Base-by-base conservation (phyloP, 2,329 filamentous ascomycete species). In the Cryphonectria japonica region DNA sequence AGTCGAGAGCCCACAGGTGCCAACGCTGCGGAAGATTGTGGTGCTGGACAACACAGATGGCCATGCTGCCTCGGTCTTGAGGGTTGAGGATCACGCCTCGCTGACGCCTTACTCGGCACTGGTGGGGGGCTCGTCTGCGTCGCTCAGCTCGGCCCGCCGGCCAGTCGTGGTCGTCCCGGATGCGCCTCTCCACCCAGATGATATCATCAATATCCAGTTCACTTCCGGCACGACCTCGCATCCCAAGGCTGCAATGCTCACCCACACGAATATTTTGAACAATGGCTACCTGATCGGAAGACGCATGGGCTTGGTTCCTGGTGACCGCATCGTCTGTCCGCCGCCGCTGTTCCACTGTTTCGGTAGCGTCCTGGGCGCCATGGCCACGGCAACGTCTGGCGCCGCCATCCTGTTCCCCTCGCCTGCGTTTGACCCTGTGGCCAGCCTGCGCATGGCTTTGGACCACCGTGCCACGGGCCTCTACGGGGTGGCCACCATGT, bases 401-500 rank as follows among this genome's bases (percentile, higher is more conserved):
- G 89, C 93, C 0, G 85, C 91, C 22, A 93, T 98, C 73, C 88
- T 98, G 4, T 95, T 98, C 77, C 93, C 95, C 0, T 88, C 89
- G 11, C 94, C 97, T 76, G 92, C 93, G 0, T 98, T 98, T 82
- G 91, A 97, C 77, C 92, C 95, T 0, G 80, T 84, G 2, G 93
- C 93, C 0, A 87, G 92, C 0, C 85, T 98, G 50, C 80, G 78
- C 66, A 88, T 87, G 84, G 84, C 82, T 13, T 80, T 82, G 26
- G 85, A 86, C 71, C 84, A 87, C 73, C 79, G 81, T 14, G 89
- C 87, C 34, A 90, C 88, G 0, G 89, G 87, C 0, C 87, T 98
- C 0, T 96, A 98, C 80, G 95, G 95, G 70, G 95, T 98, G 0
- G 89, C 93, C 4, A 98, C 95, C 68, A 99, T 98, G 96, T 95